These are phyloP conservation scores for Aspergillus unguis DNA, from an alignment of 2,329 filamentous ascomycete genomes.

Conservation along the genomic window DNA sequence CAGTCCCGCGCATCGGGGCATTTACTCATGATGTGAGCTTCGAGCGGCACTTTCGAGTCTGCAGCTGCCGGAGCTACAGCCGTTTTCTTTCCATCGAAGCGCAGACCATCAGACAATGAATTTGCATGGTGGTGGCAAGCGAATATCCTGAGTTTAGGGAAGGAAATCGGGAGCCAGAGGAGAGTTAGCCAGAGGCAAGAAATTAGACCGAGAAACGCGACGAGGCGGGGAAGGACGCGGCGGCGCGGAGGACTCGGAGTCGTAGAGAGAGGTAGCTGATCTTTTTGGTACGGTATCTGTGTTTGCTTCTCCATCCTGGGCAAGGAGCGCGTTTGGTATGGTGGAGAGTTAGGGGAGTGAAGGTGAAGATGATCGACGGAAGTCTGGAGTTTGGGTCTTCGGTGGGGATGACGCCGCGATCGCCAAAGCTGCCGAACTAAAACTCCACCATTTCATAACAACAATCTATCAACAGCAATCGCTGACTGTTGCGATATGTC, in stretches of 20 bases:
- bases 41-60: conserved; percentile 63
- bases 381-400: neutral
- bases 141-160: conserved; percentile 6
- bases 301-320: conserved; percentile 15
- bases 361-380: neutral
- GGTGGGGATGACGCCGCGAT: neutral
- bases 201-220: conserved; percentile 12
- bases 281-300: neutral
- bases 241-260: conserved; percentile 6
- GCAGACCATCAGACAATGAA: neutral
- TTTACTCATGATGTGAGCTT: conserved; percentile 96
- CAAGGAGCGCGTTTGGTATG: neutral
- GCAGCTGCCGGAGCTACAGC: neutral
- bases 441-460: neutral
- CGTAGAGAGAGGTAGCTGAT: conserved; percentile 4
- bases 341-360: neutral
- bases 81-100: conserved; percentile 1
- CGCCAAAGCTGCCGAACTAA: neutral
- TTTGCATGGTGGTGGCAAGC: conserved; percentile 7
- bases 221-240: conserved; percentile 9
- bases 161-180: conserved; percentile 8
- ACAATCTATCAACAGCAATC: too few species aligned
- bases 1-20: conserved; percentile 89
- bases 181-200: conserved; percentile 12
- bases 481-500: too few species aligned